Evolutionary conservation across 768 basidiomycete genomes (phyloP), one percentile per base, ranked within the genome.

Genomic region (Boletellus ananas): DNA sequence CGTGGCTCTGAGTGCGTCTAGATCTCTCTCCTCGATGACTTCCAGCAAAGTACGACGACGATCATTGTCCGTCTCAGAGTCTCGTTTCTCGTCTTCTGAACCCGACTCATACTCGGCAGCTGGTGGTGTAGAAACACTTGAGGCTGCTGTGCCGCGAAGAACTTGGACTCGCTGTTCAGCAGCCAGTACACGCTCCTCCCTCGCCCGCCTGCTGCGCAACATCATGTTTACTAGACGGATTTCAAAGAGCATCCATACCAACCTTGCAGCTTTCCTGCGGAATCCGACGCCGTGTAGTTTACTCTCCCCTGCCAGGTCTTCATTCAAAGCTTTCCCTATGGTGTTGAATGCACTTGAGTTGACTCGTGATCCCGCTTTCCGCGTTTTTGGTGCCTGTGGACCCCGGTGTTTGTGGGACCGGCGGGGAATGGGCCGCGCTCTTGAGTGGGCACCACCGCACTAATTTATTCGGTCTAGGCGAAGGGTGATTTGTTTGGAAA

Each of bases 391-490:
- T 1, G 81, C 83, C 64, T 87, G 85, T 16, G 74, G 70, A 9
- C 82, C 84, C 7, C 81, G 83, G 41, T 76, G 72, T 31, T 72
- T 74, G n/a, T 76, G 76, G 12, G 63, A 61, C 18, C 73, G 74
- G 14, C 68, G 58, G 6, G 73, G 68, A 23, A 76, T 71, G n/a
- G 85, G 83, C 4, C 84, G 78, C 5, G 77, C 59, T 37, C 81
- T 78, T 5, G 74, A 70, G 60, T 90, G 86, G 13, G 90, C 88
- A 13, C 89, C 90, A 46, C 90, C 90, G 54, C 89, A 90, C 87
- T 90, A 45, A 8, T 34, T 31, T 33, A 23, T 43, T 38, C n/a
- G 45, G 51, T 39, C 29, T 31, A 38, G 31, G 43, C 29, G 18
- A 18, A 5, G 34, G 34, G 7, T 18, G 12, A 40, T 6, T 12